These are phyloP conservation scores for Starmerella apis DNA, from an alignment of 805 yeast species.

Conservation along the genomic window DNA sequence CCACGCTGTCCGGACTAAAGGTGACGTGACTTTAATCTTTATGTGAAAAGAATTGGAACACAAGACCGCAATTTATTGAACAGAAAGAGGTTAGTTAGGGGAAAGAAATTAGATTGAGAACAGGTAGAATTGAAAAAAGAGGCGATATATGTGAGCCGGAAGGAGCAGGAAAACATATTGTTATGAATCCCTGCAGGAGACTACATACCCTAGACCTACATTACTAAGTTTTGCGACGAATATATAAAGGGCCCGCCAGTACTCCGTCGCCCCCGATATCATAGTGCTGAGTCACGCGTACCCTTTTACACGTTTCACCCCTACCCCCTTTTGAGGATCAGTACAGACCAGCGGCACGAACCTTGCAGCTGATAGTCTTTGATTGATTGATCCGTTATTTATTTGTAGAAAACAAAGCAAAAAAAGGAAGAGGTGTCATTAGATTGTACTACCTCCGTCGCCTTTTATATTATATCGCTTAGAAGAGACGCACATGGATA, in stretches of 20 bases:
- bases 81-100: background rate
- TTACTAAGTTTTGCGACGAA: constrained; percentile 10
- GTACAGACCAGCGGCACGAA: background rate
- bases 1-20: constrained; percentile 1
- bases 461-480: constrained; percentile 5
- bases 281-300: constrained; percentile 8
- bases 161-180: background rate
- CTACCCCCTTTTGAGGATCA: constrained; percentile 7
- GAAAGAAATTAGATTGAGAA: background rate
- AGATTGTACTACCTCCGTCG: constrained; percentile 20
- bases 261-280: constrained; percentile 3
- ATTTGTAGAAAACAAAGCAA: constrained; percentile 1
- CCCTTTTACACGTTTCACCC: constrained; percentile 8
- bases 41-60: background rate
- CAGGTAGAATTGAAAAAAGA: background rate
- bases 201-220: constrained; percentile 11
- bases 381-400: constrained; percentile 7
- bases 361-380: constrained; percentile 3
- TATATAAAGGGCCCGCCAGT: constrained; percentile 19
- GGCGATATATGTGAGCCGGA: background rate
- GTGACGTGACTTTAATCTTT: constrained; percentile 4
- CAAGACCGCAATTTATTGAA: background rate
- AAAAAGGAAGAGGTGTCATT: constrained; percentile 21
- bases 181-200: constrained; percentile 6
- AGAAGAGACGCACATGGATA: constrained; percentile 42